Evolutionary conservation across 2,329 filamentous ascomycete species (phyloP).

Genomic region (Sarocladiaceae sp.): DNA sequence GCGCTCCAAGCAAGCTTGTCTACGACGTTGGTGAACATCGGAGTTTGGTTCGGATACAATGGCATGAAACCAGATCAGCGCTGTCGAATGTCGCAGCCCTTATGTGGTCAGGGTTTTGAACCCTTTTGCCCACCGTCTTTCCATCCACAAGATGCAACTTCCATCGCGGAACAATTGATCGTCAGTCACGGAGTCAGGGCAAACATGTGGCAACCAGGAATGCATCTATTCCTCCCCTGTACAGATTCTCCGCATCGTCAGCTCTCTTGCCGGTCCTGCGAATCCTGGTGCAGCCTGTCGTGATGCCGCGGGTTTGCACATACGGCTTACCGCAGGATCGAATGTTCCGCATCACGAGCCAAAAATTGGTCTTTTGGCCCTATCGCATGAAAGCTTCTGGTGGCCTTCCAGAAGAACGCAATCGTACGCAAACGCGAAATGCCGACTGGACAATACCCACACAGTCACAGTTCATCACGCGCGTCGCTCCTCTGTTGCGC

Average conservation of each 20-base stretch:
- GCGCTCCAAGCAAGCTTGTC: neutral
- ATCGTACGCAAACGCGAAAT: conserved; percentile 6
- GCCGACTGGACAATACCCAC: neutral
- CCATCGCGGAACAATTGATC: neutral
- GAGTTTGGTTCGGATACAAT: neutral
- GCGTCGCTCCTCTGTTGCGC: too few relatives aligned
- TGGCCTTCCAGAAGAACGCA: conserved; percentile 8
- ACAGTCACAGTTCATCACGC: too few relatives aligned
- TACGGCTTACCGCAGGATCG: neutral
- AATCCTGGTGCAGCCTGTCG: neutral
- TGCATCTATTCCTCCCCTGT: neutral
- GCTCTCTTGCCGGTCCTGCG: too few relatives aligned
- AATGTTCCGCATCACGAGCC: too few relatives aligned
- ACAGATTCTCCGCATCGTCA: too few relatives aligned
- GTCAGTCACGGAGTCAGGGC: neutral
- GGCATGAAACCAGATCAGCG: neutral
- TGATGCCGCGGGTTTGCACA: too few relatives aligned
- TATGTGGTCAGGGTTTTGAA: neutral
- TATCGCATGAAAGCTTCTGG: conserved; percentile 3
- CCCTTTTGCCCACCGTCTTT: neutral
- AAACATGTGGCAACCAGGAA: conserved; percentile 2
- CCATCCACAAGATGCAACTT: neutral
- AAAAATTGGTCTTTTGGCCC: neutral
- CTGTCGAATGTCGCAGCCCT: neutral
- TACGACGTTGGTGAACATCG: neutral